Evolutionary conservation across 2,329 filamentous ascomycete genomes (phyloP), one percentile per base, ranked within the genome.

Genomic region (Fusarium albidum): DNA sequence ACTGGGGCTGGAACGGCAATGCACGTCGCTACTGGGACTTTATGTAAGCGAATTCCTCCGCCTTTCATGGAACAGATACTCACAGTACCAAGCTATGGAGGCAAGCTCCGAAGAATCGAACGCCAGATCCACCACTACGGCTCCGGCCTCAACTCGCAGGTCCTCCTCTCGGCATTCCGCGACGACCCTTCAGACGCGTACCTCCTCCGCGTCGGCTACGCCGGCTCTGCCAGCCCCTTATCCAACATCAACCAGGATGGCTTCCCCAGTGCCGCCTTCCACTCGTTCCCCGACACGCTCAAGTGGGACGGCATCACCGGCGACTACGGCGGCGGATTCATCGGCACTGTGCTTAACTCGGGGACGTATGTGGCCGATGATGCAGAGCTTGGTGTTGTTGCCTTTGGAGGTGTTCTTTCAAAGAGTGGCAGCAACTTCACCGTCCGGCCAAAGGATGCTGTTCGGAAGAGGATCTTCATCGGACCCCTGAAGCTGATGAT

Each of bases 1-100:
- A 86, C 57, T 86, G 84, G 84, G 84, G 81, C 3, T 86, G 80
- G 80, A 84, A 86, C 44, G 83, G 83, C 11, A 86, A 85, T 55
- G 82, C 83, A 1, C 75, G 84, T 2, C 70, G 83, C 6, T 86
- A 85, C 66, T 86, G 83, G 83, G 83, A 86, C 61, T 83, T 82
- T 45, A 68, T 80, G 69, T 82, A 72, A 65, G 78, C 31, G n/a
- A n/a, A n/a, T n/a, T n/a, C n/a, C n/a, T n/a, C n/a, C n/a, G n/a
- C 2, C 11, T 9, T 3, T 18, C 21, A 3, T 3, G 12, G 32
- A 21, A 8, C n/a, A n/a, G n/a, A n/a, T n/a, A 8, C 51, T 61
- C 6, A 59, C 29, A 15, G 2, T 3, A 1, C 6, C 18, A 27
- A 75, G 73, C 41, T 78, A 78, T 47, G 75, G 67, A 8, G 76